Base-by-base conservation (phyloP, 192 early-diverging fungal species). In the Funneliformis mosseae region DNA sequence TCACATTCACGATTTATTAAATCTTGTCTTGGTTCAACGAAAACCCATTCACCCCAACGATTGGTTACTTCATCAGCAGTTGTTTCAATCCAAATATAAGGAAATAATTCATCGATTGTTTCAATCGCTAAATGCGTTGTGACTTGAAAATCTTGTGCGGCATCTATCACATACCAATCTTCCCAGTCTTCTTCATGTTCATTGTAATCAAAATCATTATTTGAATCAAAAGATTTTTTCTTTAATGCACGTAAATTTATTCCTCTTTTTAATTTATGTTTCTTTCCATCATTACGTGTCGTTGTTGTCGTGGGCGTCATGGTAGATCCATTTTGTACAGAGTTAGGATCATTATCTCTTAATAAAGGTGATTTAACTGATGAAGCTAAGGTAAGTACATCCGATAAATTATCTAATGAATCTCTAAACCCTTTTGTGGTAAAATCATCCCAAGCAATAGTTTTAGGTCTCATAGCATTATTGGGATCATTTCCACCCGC, bases 61-160 rank as follows among this genome's bases (percentile, higher is more conserved):
- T 62, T 69, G 8, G 27, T 48, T 23, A 27, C 16, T 16, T 66
- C 48, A 25, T 55, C 48, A 16, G 67, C 55, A 5, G 68, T 79
- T 8, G 50, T 71, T 71, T 79, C 78, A 27, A 79, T 79, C 78
- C 78, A 79, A 42, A 79, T 55, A 61, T 79, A 79, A 33, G 78
- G 78, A 79, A 79, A 79, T 50, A 79, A 61, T 60, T 72, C 68
- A 71, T 79, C 78, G 42, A 79, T 71, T 6, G 68, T 42, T 69
- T 79, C 67, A 60, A 79, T 79, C 4, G 68, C 28, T 38, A 79
- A 43, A 41, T 79, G 78, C 42, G 78, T 79, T 21, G 78, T 79
- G 8, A 68, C 27, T 9, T 62, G 61, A 23, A 77, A 48, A 66
- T 79, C 78, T 71, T 69, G 14, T 14, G 62, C 27, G 41, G 5